Evolutionary conservation across 192 early-diverging fungal genomes (phyloP), one percentile per base, ranked within the genome.

Genomic region (Gamsiella multidivaricata): DNA sequence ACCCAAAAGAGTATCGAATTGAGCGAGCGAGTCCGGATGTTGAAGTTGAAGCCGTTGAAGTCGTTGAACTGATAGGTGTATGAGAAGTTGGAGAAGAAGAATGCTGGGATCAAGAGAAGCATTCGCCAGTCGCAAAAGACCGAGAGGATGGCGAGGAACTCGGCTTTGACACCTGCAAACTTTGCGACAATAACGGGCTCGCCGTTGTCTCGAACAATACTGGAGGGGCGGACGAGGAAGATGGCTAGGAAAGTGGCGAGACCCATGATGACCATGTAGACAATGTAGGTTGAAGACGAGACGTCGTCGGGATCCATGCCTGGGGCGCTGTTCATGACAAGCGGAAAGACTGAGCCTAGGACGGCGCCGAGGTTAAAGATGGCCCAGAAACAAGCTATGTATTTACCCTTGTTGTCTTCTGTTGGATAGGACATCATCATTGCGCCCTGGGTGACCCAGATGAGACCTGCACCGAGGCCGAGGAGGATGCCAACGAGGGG

Each of bases 351-450:
- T 32, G 89, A 88, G 57, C 95, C 95, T 23, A 96, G 58, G 69
- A 93, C 87, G 52, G 91, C 95, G 64, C 95, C 95, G 63, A 91
- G 70, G 65, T 84, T 85, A 84, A 94, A 96, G 65, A 95, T 91
- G 57, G 90, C 84, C 95, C 95, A 96, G 87, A 96, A 96, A 28
- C 88, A 80, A 32, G 90, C 87, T 47, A 96, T 94, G 73, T 88
- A 93, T 57, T 84, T 88, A 34, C 92, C 94, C 80, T 94, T 94
- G 52, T 91, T 86, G 32, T 87, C 79, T 70, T 95, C 94, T 11
- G 82, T 82, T 42, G 95, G 93, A 79, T 96, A 95, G 45, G 95
- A 92, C 72, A 93, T 86, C 90, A 94, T 93, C 70, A 96, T 93
- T 71, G 91, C 88, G 36, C 93, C 89, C 65, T 93, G 91, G 23